Evolutionary conservation across 768 basidiomycete genomes (phyloP), one percentile per base, ranked within the genome.

Genomic region (Boletus sensibilis): DNA sequence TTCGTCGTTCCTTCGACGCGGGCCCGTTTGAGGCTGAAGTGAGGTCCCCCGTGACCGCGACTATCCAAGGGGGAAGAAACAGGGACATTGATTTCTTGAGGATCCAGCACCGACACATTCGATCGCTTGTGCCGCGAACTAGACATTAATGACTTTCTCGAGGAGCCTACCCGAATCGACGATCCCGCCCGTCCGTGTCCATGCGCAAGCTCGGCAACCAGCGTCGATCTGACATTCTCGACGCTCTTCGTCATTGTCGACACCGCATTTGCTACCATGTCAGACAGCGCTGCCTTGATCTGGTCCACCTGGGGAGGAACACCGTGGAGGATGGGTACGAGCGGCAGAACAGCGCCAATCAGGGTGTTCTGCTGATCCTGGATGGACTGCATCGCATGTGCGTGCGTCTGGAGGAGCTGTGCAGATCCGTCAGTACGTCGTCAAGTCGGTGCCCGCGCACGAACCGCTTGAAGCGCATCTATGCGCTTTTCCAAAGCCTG

Each of bases 271-370:
- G 54, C 52, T 10, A 72, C 57, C 59, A 52, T 52, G 21, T 66
- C 64, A 0, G 62, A 55, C 12, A 70, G 20, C 8, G 53, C 31
- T 4, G 48, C 18, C 53, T 65, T 71, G 50, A 64, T 55, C 34
- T 64, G 65, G 13, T 71, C 69, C 50, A 88, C 76, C 61, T 86
- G 84, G 1, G 80, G 67, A 1, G 86, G 82, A 20, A 89, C 60
- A 10, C 82, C 72, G 56, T 87, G 84, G 2, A 88, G 56, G 5
- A 86, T 71, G 27, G 88, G 86, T 3, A 86, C 68, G 16, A 90
- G 68, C 8, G 88, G 85, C 0, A 81, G 58, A 2, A 90, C 69
- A 12, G 82, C 73, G 23, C 81, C 66, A 2, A 88, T 56, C 37
- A 70, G 33, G 0, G 54, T 49, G 18, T 65, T 67, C 21, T 68